phyloP scores from a whole-genome alignment of 1,284 basidiomycete genomes.

The Psilocybe mexicana region DNA sequence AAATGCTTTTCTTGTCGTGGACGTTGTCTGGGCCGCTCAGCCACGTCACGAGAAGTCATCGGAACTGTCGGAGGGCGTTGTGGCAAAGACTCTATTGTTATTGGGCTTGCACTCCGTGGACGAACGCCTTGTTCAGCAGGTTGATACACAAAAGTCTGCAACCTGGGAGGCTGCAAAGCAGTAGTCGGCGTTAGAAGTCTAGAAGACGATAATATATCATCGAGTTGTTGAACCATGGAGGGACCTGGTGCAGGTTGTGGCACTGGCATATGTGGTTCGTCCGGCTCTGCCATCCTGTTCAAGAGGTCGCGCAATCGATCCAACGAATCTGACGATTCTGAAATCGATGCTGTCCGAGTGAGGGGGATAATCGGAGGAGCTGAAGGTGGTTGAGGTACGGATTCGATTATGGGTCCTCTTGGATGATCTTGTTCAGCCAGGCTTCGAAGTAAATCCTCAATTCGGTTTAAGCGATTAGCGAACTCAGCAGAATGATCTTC shows the following conservation, averaged over 20 bases:
- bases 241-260: conserved; percentile 42
- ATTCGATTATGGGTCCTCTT: conserved; percentile 22
- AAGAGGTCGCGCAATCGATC: conserved; percentile 28
- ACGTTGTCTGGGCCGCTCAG: conserved; percentile 5
- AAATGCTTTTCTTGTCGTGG: not conserved
- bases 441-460: conserved; percentile 42
- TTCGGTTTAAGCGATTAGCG: conserved; percentile 37
- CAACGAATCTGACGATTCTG: conserved; percentile 27
- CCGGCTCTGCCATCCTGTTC: conserved; percentile 21
- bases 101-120: conserved; percentile 37
- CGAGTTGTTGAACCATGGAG: conserved; percentile 57
- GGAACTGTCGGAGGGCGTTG: conserved; percentile 34
- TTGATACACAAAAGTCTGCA: conserved; percentile 56
- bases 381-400: conserved; percentile 13
- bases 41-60: conserved; percentile 1
- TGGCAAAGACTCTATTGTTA: conserved; percentile 29
- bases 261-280: conserved; percentile 28
- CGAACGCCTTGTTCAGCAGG: conserved; percentile 40
- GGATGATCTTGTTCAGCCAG: conserved; percentile 35
- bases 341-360: conserved; percentile 27
- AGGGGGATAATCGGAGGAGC: conserved; percentile 13
- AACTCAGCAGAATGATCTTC: conserved; percentile 37
- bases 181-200: conserved; percentile 36
- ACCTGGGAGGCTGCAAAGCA: conserved; percentile 49
- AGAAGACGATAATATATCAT: conserved; percentile 54